These are phyloP conservation scores for Epichloe sibirici DNA, from an alignment of 2,329 filamentous ascomycete genomes.

Conservation along the genomic window DNA sequence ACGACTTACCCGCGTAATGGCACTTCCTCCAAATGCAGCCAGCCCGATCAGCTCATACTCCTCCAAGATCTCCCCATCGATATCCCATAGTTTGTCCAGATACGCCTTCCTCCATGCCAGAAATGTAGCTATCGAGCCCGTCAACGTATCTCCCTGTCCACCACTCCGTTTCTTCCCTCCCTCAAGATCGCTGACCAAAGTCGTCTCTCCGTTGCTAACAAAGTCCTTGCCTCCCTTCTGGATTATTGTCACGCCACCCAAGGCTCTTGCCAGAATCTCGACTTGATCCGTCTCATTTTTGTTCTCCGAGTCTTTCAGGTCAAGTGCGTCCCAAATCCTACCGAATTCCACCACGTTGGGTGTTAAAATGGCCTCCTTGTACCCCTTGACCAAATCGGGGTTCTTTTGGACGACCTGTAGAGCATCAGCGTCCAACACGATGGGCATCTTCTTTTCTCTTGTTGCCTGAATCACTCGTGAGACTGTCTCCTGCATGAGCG, in stretches of 20 bases:
- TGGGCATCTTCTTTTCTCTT: slow-evolving; percentile 55
- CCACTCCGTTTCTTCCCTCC: slow-evolving; percentile 85
- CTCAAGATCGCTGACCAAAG: slow-evolving; percentile 61
- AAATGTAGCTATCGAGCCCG: slow-evolving; percentile 78
- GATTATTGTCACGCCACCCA: slow-evolving; percentile 81
- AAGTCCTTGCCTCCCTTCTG: slow-evolving; percentile 79
- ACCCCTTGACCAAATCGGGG: slow-evolving; percentile 69
- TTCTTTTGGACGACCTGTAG: slow-evolving; percentile 63
- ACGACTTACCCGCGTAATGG: slow-evolving; percentile 62
- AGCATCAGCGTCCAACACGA: slow-evolving; percentile 88
- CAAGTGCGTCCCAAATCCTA: slow-evolving; percentile 63
- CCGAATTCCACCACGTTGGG: slow-evolving; percentile 93
- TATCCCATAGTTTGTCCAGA: slow-evolving; percentile 65
- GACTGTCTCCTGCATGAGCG: slow-evolving; percentile 79
- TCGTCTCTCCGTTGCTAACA: slow-evolving; percentile 68
- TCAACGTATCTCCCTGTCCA: slow-evolving; percentile 91
- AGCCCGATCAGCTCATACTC: slow-evolving; percentile 55
- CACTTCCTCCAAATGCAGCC: slow-evolving; percentile 75
- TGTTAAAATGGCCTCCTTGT: slow-evolving; percentile 74
- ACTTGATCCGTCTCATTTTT: slow-evolving; percentile 35
- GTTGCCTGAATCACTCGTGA: slow-evolving; percentile 69
- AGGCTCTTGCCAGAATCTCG: slow-evolving; percentile 55
- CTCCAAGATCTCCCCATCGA: slow-evolving; percentile 32
- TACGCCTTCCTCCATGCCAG: slow-evolving; percentile 84
- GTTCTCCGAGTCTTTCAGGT: slow-evolving; percentile 41